Evolutionary conservation across 148 eudicot genomes (phyloP).

Genomic region (Silene latifolia): DNA sequence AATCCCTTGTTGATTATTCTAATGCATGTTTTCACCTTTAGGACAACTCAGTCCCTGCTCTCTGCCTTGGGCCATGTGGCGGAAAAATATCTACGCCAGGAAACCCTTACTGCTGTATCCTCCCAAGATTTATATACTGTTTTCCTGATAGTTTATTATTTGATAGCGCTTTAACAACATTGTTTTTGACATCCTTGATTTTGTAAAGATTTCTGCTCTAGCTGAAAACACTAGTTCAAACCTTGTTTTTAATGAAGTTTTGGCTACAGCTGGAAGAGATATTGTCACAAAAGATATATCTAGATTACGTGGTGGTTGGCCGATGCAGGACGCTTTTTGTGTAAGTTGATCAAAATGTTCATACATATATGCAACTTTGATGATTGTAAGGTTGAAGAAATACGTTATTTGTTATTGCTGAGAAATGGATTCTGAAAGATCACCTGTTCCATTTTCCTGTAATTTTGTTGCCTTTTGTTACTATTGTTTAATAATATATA

Average conservation of each 20-base stretch:
- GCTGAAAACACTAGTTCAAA: conserved; percentile 83
- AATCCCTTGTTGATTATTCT: conserved; percentile 3
- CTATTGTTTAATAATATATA: background rate
- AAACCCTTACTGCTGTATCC: conserved; percentile 93
- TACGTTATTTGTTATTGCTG: background rate
- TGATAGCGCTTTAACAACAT: background rate
- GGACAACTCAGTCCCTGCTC: conserved; percentile 94
- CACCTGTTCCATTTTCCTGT: background rate
- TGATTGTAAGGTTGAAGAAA: conserved; percentile 3
- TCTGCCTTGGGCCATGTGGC: conserved; percentile 70
- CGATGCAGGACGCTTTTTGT: conserved; percentile 93
- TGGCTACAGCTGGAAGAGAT: conserved; percentile 86
- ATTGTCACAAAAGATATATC: conserved; percentile 92
- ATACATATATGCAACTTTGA: background rate
- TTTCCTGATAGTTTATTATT: background rate
- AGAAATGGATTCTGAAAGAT: conserved; percentile 1
- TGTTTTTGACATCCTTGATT: conserved; percentile 40
- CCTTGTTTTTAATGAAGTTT: conserved; percentile 82
- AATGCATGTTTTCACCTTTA: conserved; percentile 32
- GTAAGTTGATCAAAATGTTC: conserved; percentile 42
- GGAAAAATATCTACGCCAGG: conserved; percentile 90
- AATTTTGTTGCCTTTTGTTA: background rate
- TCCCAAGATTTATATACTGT: conserved; percentile 16
- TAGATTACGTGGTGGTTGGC: conserved; percentile 98
- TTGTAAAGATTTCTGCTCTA: conserved; percentile 61